A percentile compares a stretch with the other conserved stretches of the same genome.
phyloP scores from a whole-genome alignment of 2,329 filamentous ascomycete genomes.

The Lachnellula hyalina region DNA sequence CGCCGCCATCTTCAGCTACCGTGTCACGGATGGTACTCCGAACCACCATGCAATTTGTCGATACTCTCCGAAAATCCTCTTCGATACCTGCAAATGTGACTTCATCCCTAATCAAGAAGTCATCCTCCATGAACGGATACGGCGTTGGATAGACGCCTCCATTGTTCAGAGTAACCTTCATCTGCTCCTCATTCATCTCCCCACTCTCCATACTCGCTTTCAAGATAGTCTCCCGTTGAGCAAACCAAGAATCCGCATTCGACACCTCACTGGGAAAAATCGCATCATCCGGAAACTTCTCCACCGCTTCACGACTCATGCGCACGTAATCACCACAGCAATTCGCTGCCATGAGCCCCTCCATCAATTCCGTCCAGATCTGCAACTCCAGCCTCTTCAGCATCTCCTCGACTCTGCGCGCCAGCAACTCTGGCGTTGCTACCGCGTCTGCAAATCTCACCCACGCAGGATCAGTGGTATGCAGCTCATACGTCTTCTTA shows the following conservation, averaged over 20 bases:
- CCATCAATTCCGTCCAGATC: constrained; percentile 27
- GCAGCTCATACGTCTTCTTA: constrained; percentile 21
- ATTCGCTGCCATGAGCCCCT: constrained; percentile 26
- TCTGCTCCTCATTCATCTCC: constrained; percentile 19
- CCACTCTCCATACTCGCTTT: constrained; percentile 13
- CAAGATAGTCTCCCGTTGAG: constrained; percentile 19
- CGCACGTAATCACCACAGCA: constrained; percentile 23
- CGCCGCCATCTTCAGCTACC: constrained; percentile 1
- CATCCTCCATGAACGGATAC: constrained; percentile 24
- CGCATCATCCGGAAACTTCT: constrained; percentile 24
- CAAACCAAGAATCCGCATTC: constrained; percentile 24
- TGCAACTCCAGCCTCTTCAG: constrained; percentile 25
- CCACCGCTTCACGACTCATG: constrained; percentile 20
- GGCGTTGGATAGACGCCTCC: constrained; percentile 23
- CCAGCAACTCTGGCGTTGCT: constrained; percentile 19
- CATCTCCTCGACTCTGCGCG: constrained; percentile 14
- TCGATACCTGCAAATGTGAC: constrained; percentile 15
- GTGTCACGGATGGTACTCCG: constrained; percentile 21
- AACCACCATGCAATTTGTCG: constrained; percentile 21
- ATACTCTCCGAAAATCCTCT: constrained; percentile 18
- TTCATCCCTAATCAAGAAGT: constrained; percentile 19
- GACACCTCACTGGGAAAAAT: constrained; percentile 23
- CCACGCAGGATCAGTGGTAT: constrained; percentile 23
- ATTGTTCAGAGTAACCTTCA: constrained; percentile 19
- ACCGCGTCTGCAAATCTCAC: constrained; percentile 18